Evolutionary conservation across 225 moss, liverwort and hornwort genomes (phyloP).

Genomic region (Pleurozium schreberi): DNA sequence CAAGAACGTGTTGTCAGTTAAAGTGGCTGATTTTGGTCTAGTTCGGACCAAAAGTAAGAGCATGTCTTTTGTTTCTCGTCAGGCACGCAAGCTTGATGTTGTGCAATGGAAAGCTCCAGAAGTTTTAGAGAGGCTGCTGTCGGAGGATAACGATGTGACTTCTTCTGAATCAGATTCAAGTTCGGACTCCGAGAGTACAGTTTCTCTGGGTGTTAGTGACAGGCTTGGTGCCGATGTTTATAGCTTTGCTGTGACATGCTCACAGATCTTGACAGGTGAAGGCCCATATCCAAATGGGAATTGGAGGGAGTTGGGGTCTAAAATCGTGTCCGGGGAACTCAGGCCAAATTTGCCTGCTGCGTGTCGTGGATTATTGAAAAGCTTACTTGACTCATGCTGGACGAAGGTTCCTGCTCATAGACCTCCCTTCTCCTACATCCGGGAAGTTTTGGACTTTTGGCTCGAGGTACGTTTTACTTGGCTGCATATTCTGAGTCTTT

Average conservation of each 20-base stretch:
- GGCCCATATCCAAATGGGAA: background rate
- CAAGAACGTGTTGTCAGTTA: background rate
- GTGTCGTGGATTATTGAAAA: background rate
- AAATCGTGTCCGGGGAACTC: background rate
- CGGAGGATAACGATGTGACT: background rate
- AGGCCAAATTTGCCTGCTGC: background rate
- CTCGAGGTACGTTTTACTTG: background rate
- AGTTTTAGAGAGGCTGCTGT: background rate
- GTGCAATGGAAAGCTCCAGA: slow-evolving; percentile 25
- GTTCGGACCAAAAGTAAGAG: slow-evolving; percentile 3
- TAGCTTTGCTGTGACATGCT: slow-evolving; percentile 20
- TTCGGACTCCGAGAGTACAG: background rate
- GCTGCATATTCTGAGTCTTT: background rate
- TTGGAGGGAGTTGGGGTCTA: background rate
- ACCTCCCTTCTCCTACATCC: background rate
- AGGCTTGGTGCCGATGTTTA: slow-evolving; percentile 8
- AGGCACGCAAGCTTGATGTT: slow-evolving; percentile 7
- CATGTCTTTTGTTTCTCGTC: slow-evolving; percentile 8
- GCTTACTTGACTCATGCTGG: background rate
- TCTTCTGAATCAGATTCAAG: slow-evolving; percentile 2
- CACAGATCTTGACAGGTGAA: slow-evolving; percentile 5
- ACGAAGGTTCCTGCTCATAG: background rate
- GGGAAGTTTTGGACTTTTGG: background rate
- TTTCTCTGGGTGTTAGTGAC: background rate
- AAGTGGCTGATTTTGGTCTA: slow-evolving; percentile 21